Base-by-base conservation (phyloP, 2,329 filamentous ascomycete species). In the Epichloe elymi region DNA sequence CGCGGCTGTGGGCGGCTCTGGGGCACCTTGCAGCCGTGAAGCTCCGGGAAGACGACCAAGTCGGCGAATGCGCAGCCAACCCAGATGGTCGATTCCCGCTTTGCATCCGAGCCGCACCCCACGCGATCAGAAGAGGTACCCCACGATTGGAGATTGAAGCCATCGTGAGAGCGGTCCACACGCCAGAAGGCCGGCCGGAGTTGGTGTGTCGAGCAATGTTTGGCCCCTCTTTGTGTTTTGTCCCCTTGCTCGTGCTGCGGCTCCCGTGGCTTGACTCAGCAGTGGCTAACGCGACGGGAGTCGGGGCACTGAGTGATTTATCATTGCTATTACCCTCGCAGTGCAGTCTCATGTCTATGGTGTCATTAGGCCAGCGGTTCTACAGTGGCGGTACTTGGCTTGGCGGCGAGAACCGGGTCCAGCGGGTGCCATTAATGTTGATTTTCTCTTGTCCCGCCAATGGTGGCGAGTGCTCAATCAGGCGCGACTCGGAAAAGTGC, bases 1-100 rank as follows among this genome's bases (percentile, higher is more conserved):
- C 36, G 53, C 51, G 51, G 48, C 37, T 51, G 41, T 38, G 49
- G 42, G 49, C 46, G 53, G 42, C 51, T 51, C 46, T 42, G 45
- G 46, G 37, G 36, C 50, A 47, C 35, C 46, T 39, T 47, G 48
- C 51, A 51, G 49, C 54, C 52, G 46, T 53, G 37, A 53, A 54
- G 54, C 51, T 48, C 52, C 49, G 54, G 49, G 36, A 52, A 46
- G 33, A 43, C 43, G 6, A 12, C 37, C 37, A 17, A 52, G 40
- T 15, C 12, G 26, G 14, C 44, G 14, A 39, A 36, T 50, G 17
- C 1, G 37, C 15, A 48, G 46, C 40, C 36, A 41, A 26, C 37
- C 35, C 6, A 44, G 41, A 37, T 33, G 42, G 17, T 45, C 33
- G 15, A 37, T 43, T 43, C 12, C 43, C 30, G 38, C 47, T 14